Base-by-base conservation (phyloP, 805 yeast genomes). In the Metschnikowia dekortorum region DNA sequence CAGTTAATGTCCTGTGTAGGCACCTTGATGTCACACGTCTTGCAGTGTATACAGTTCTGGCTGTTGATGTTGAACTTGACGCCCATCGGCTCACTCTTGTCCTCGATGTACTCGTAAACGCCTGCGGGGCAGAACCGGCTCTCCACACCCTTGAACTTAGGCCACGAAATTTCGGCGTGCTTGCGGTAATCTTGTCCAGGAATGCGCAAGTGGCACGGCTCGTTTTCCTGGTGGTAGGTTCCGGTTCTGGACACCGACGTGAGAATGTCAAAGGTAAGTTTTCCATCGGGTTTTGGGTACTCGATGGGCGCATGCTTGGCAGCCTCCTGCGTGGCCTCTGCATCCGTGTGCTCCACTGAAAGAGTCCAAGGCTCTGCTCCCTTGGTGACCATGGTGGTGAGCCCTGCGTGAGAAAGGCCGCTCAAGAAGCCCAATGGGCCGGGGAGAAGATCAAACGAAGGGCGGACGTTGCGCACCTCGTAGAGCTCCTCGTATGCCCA, bases 211-310 rank as follows among this genome's bases (percentile, higher is more conserved):
- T 94, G 99, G 57, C 94, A 87, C 57, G 81, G 84, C 71, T 94
- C 98, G 66, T 90, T 90, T 61, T 94, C 98, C 63, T 88, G 91
- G 66, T 94, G 99, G 67, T 83, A 85, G 1, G 99, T 94, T 37
- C 98, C 99, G 0, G 99, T 92, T 63, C 99, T 79, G 13, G 96
- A 86, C 8, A 94, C 98, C n/a, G 94, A 87, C 0, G 99, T 94
- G 61, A 91, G 72, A 29, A 94, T 76, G 67, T 94, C 99, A 67
- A 94, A 94, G 0, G 97, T 84, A 46, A 94, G 75, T 60, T 81
- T 80, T n/a, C 94, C 94, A 68, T 94, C 99, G 9, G 98, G 97
- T 67, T 94, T 94, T 40, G 97, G 96, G 66, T 94, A 94, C 8
- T 83, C 87, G 49, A 90, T 91, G 29, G 89, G 88, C 53, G 74